Evolutionary conservation across 1,284 basidiomycete species (phyloP), one percentile per base, ranked within the genome.

Genomic region (Boletus sp.): DNA sequence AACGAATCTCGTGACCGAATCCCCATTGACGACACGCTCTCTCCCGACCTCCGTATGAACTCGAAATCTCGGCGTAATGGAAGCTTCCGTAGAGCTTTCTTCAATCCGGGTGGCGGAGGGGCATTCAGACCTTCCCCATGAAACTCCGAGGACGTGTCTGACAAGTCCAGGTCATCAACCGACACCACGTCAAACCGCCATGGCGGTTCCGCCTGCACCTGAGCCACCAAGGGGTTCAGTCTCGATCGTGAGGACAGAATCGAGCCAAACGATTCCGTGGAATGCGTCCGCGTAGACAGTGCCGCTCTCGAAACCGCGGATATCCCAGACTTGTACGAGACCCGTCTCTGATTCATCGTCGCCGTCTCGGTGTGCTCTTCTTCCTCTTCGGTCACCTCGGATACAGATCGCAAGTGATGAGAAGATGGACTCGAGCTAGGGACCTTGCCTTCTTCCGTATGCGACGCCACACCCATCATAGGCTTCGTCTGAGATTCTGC

Each of bases 21-120:
- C 17, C 88, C 88, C 83, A 93, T 85, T 47, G 90, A 93, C 6
- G 89, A 91, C 17, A 91, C 88, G 54, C 82, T 88, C 62, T 90
- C 88, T 23, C 76, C 74, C 17, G 89, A 87, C 33, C 84, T 78
- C 14, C 84, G 80, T 25, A 91, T 83, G 67, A 92, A 91, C 72
- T 92, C 89, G 63, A 93, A 90, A 62, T 91, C 89, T 23, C 88
- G 83, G 5, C 90, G 83, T 44, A 85, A 80, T 1, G 90, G 90
- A 40, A 92, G 76, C 61, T 84, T 84, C 31, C 85, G 81, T 46
- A 80, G 76, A 13, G 79, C 75, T 64, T 82, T 85, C 60, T 80
- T 79, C 52, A 89, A 72, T 17, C 89, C 88, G 21, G 85, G 82
- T 2, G 83, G 83, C 16, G 68, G 66, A 28, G 46, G 78, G 76